Conservation (phyloP, 1,139 yeast genomes). For the Suhomyces bribrorum region DNA sequence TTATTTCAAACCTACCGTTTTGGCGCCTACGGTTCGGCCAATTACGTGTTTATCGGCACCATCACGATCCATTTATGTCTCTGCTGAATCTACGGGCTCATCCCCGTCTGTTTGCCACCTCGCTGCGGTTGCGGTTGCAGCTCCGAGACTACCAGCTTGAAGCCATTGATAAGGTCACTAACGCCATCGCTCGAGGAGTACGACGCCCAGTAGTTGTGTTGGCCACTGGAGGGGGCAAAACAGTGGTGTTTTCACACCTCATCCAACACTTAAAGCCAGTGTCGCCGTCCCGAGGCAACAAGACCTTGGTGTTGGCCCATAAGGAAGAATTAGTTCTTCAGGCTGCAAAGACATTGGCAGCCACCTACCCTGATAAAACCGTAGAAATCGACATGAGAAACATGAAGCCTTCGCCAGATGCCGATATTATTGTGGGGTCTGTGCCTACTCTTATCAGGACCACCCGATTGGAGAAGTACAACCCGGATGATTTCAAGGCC, state of each 20-base stretch:
- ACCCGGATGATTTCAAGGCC: constrained; percentile 62
- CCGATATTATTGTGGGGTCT: constrained; percentile 77
- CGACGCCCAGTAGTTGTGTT: constrained; percentile 76
- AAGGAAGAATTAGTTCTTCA: constrained; percentile 78
- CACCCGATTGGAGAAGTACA: constrained; percentile 53
- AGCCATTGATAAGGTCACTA: constrained; percentile 60
- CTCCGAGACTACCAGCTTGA: constrained; percentile 68
- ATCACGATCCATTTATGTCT: too few relatives aligned
- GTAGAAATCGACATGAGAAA: constrained; percentile 79
- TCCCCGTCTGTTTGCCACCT: neutral
- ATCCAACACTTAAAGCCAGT: constrained; percentile 50
- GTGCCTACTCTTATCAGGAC: constrained; percentile 62
- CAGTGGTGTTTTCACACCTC: constrained; percentile 75
- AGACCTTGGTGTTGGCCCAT: constrained; percentile 74
- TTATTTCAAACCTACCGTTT: too few relatives aligned
- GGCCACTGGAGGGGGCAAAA: constrained; percentile 96
- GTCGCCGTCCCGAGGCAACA: constrained; percentile 34
- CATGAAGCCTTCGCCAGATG: constrained; percentile 34
- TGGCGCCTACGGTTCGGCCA: too few relatives aligned
- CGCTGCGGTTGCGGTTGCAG: neutral
- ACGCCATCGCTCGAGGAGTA: constrained; percentile 48
- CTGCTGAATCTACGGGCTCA: too few relatives aligned
- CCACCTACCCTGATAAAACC: constrained; percentile 49
- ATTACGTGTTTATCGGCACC: too few relatives aligned
- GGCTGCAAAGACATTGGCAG: constrained; percentile 54